Evolutionary conservation across 371 early-diverging fungal genomes (phyloP), one percentile per base, ranked within the genome.

Genomic region (Hamiltosporidium tvaerminnensis): DNA sequence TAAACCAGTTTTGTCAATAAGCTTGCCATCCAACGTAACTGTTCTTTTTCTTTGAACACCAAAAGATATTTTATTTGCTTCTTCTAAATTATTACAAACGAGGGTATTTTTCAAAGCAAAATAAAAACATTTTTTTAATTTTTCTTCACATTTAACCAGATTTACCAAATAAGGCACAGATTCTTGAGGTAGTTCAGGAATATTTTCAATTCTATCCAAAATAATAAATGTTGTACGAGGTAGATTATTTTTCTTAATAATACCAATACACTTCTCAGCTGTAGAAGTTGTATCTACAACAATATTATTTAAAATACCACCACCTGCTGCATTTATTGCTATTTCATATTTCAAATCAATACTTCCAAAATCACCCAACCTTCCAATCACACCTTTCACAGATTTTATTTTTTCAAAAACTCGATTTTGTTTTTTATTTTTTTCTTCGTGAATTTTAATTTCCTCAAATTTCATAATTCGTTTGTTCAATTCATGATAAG

Each of bases 1-100:
- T 31, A 79, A 59, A 1, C 79, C 79, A 52, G 71, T 73, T 62
- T 71, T 74, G 31, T 79, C 79, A 48, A 79, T 69, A 4, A 79
- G 47, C 58, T 71, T 67, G 12, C 79, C 79, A 59, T 74, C 70
- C 35, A 68, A 16, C 33, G 73, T 79, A 9, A 79, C 77, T 14
- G 74, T 71, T 53, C 73, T 58, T 32, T 69, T 70, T 53, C 75
- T 64, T 1, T 10, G 44, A 14, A 37, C 57, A 23, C 69, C 68
- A 72, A 76, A 79, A 12, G 79, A 72, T 39, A 76, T 49, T 37
- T 57, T 61, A 59, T 64, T 70, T 0, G 74, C 79, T 0, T 65
- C 69, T 32, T 74, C 73, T 16, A 75, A 34, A 38, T 44, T 57
- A 0, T 72, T 64, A 37, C 66, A 70, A 1, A 76, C 63, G 0